Evolutionary conservation across 164 flowering plant species (phyloP).

Genomic region (Malania oleifera): DNA sequence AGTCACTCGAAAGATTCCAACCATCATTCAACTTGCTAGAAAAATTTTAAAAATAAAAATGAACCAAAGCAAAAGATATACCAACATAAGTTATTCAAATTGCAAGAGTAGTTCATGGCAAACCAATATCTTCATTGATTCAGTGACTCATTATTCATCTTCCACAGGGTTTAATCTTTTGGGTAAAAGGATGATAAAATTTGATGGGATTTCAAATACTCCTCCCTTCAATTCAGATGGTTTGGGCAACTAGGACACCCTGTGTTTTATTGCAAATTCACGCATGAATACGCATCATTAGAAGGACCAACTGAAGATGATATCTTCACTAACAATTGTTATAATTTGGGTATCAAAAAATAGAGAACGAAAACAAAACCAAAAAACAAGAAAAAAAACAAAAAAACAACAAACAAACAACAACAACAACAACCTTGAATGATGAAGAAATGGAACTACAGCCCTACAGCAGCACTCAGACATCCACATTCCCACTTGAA

Average conservation of each 20-base stretch:
- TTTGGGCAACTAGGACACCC: too few species aligned
- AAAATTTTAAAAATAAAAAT: too few species aligned
- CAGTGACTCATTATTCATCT: background rate
- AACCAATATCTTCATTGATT: background rate
- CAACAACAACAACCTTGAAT: too few species aligned
- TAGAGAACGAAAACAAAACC: background rate
- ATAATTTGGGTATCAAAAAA: background rate
- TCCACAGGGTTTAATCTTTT: too few species aligned
- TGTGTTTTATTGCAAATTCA: too few species aligned
- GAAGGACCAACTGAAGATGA: too few species aligned
- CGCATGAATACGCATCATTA: too few species aligned
- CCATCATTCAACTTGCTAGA: conserved; percentile 35
- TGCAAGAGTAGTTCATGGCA: background rate
- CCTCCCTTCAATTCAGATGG: too few species aligned
- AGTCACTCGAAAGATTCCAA: conserved; percentile 63
- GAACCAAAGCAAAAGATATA: background rate
- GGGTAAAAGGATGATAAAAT: too few species aligned
- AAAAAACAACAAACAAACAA: too few species aligned
- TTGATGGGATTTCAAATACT: too few species aligned
- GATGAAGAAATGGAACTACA: conserved; percentile 24
- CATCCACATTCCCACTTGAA: conserved; percentile 78
- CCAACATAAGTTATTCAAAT: background rate
- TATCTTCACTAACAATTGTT: too few species aligned
- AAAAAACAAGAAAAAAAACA: background rate
- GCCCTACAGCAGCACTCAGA: conserved; percentile 62